These are phyloP conservation scores for Komagataea norvegica DNA, from an alignment of 1,139 yeast genomes.

Conservation along the genomic window DNA sequence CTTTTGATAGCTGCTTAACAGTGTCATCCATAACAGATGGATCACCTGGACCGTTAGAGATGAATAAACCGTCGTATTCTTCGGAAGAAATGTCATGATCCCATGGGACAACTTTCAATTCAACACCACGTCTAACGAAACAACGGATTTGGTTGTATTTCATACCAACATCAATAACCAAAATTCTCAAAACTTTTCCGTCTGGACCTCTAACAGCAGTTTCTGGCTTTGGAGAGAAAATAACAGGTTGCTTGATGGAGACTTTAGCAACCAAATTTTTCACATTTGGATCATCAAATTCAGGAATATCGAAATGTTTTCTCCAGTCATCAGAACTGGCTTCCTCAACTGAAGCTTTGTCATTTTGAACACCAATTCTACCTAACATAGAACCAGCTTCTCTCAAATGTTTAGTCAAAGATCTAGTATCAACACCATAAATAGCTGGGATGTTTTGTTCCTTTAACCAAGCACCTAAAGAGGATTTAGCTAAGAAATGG, in stretches of 20 bases:
- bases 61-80: slow-evolving; percentile 88
- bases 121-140: slow-evolving; percentile 93
- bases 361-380: slow-evolving; percentile 62
- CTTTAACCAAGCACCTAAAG: slow-evolving; percentile 91
- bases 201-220: slow-evolving; percentile 53
- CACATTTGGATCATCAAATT: slow-evolving; percentile 90
- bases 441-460: slow-evolving; percentile 92
- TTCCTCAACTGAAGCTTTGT: slow-evolving; percentile 36
- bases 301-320: slow-evolving; percentile 65
- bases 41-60: slow-evolving; percentile 99
- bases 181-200: slow-evolving; percentile 75
- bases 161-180: slow-evolving; percentile 97
- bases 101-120: slow-evolving; percentile 94
- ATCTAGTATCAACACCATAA: slow-evolving; percentile 96
- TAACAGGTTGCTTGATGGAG: slow-evolving; percentile 67
- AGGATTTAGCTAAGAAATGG: slow-evolving; percentile 87
- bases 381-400: slow-evolving; percentile 91
- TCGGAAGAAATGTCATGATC: slow-evolving; percentile 77
- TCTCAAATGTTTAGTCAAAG: slow-evolving; percentile 89
- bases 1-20: slow-evolving; percentile 53
- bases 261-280: slow-evolving; percentile 90
- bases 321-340: slow-evolving; percentile 51
- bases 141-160: slow-evolving; percentile 97
- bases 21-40: slow-evolving; percentile 78
- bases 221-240: slow-evolving; percentile 61